phyloP scores from a whole-genome alignment of 768 basidiomycete genomes.

The Gyrodon lividus region DNA sequence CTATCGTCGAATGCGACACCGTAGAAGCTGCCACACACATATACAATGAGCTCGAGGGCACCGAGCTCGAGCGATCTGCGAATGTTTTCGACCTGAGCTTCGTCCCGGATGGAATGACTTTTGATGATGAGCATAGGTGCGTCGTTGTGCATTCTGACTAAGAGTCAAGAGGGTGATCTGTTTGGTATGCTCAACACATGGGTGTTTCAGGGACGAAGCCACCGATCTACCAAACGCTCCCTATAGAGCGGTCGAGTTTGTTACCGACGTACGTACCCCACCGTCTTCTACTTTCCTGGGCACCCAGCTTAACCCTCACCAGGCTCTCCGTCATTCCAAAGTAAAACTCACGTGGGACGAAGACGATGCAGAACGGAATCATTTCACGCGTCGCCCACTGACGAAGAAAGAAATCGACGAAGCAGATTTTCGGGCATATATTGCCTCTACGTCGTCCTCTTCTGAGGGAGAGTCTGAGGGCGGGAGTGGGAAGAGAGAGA shows the following conservation, averaged over 20 bases:
- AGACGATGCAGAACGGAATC: conserved; percentile 86
- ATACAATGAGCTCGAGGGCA: conserved; percentile 84
- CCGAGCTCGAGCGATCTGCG: conserved; percentile 94
- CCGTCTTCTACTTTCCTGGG: background rate
- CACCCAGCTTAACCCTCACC: background rate
- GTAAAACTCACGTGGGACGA: conserved; percentile 99
- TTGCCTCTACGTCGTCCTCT: conserved; percentile 70
- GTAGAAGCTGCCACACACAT: conserved; percentile 75
- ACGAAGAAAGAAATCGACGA: conserved; percentile 88
- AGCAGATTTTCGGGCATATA: conserved; percentile 79
- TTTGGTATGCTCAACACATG: background rate
- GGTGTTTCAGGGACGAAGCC: conserved; percentile 71
- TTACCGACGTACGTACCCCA: conserved; percentile 73
- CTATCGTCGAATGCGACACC: conserved; percentile 86
- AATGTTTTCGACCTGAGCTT: conserved; percentile 96
- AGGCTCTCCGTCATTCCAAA: conserved; percentile 97
- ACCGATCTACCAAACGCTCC: conserved; percentile 55
- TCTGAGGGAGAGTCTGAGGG: conserved; percentile 51
- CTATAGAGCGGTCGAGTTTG: conserved; percentile 83
- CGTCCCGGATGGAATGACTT: conserved; percentile 86
- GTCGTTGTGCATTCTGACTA: background rate
- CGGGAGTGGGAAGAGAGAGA: conserved; percentile 12
- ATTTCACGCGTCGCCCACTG: conserved; percentile 74
- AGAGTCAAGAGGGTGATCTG: background rate
- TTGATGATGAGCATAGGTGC: conserved; percentile 77